A percentile compares a stretch with the other conserved stretches of the same genome.
phyloP scores from a whole-genome alignment of 2,329 filamentous ascomycete species.

The Paracamarosporium sp. region DNA sequence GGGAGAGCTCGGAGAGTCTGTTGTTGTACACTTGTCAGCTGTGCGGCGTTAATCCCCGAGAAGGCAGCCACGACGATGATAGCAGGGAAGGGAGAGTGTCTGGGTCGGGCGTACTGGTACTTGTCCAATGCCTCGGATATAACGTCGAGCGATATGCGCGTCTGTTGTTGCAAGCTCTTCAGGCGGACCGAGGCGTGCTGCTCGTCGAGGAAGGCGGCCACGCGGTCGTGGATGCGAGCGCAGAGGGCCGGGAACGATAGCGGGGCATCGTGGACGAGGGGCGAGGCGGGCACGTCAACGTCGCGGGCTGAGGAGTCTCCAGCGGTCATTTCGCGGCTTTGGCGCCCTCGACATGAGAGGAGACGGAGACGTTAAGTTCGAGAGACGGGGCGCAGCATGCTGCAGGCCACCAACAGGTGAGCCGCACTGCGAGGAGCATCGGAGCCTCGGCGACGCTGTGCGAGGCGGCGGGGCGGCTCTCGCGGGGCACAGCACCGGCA shows the following conservation, averaged over 20 bases:
- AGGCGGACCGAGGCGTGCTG: conserved; percentile 64
- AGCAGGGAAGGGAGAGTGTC: background rate
- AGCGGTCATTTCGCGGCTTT: conserved; percentile 46
- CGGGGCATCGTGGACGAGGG: conserved; percentile 50
- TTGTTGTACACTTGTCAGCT: conserved; percentile 24
- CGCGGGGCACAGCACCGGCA: background rate
- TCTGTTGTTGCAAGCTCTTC: conserved; percentile 74
- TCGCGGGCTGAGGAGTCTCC: conserved; percentile 46
- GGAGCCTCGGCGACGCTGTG: conserved; percentile 2
- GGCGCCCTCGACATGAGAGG: conserved; percentile 43
- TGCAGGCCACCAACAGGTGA: background rate
- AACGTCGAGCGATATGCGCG: conserved; percentile 73
- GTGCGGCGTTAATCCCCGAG: conserved; percentile 2
- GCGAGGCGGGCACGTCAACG: conserved; percentile 28
- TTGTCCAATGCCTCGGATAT: conserved; percentile 75
- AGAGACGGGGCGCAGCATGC: background rate
- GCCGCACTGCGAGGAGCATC: conserved; percentile 2
- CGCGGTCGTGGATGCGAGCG: conserved; percentile 62
- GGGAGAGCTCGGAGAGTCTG: conserved; percentile 78
- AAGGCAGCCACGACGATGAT: background rate
- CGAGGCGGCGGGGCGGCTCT: background rate
- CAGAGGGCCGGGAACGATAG: conserved; percentile 56
- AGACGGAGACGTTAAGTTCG: conserved; percentile 4
- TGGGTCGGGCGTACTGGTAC: conserved; percentile 68
- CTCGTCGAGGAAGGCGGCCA: conserved; percentile 71